Conservation (phyloP, 768 basidiomycete species). For the Lactarius evosmus region DNA sequence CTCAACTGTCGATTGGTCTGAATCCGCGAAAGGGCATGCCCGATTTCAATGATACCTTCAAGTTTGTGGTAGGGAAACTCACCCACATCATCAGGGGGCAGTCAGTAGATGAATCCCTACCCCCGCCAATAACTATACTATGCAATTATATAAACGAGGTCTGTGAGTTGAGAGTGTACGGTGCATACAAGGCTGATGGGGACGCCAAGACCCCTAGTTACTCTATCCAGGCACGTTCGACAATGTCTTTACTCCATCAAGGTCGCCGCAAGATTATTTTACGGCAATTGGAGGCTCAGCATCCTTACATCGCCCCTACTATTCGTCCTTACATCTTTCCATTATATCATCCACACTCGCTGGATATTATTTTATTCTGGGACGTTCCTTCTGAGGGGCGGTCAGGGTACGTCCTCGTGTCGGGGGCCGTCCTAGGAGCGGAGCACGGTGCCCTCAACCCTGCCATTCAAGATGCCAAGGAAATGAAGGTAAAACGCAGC, state of each 20-base stretch:
- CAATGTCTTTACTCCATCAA: conserved; percentile 48
- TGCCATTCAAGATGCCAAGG: conserved; percentile 57
- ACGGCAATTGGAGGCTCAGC: conserved; percentile 38
- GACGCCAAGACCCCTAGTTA: conserved; percentile 19
- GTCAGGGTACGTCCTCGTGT: conserved; percentile 56
- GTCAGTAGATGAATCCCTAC: conserved; percentile 22
- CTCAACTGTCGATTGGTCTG: conserved; percentile 44
- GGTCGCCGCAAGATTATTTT: conserved; percentile 45
- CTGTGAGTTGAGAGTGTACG: neutral
- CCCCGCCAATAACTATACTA: conserved; percentile 30
- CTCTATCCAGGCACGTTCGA: conserved; percentile 32
- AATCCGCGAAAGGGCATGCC: conserved; percentile 38
- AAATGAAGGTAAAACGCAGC: conserved; percentile 66
- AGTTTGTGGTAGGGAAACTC: conserved; percentile 54
- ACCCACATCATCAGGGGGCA: conserved; percentile 49
- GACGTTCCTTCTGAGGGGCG: conserved; percentile 57
- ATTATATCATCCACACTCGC: conserved; percentile 65
- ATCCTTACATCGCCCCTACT: conserved; percentile 55
- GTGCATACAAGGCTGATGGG: neutral
- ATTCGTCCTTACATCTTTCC: conserved; percentile 68
- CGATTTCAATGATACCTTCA: conserved; percentile 42
- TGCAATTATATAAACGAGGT: conserved; percentile 28
- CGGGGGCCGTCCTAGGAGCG: conserved; percentile 64
- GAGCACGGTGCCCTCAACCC: conserved; percentile 61
- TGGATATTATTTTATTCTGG: conserved; percentile 80